A percentile compares a stretch with the other conserved stretches of the same genome.
Evolutionary conservation across 768 basidiomycete species (phyloP).

Genomic region (Mycena epipterygia): DNA sequence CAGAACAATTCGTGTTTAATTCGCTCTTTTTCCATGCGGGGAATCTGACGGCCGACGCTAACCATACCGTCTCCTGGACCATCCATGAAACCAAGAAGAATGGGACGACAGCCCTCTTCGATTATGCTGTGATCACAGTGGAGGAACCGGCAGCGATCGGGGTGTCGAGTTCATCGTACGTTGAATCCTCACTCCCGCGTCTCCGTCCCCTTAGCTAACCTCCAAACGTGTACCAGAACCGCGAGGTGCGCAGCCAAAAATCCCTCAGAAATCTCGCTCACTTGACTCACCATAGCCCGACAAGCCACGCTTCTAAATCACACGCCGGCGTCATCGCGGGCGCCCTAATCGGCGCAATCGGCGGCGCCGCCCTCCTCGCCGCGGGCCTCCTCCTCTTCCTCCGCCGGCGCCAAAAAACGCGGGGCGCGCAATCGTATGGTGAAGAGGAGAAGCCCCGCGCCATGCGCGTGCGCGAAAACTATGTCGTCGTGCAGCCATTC

Average conservation of each 20-base stretch:
- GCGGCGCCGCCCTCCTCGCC: not conserved
- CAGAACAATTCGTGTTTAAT: conserved; percentile 25
- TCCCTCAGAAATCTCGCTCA: too few relatives aligned
- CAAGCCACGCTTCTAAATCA: not conserved
- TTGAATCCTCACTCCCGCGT: not conserved
- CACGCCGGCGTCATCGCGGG: not conserved
- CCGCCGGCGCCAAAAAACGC: not conserved
- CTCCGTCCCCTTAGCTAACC: not conserved
- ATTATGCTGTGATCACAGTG: conserved; percentile 28
- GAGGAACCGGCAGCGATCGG: not conserved
- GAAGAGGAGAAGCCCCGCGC: not conserved
- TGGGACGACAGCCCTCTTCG: conserved; percentile 24
- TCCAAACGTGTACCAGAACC: too few relatives aligned
- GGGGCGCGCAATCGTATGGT: not conserved
- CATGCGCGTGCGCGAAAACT: not conserved
- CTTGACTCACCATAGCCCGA: too few relatives aligned
- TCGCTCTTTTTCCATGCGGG: conserved; percentile 22
- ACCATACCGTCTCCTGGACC: conserved; percentile 30
- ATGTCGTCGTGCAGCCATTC: not conserved
- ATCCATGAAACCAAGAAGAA: conserved; percentile 22
- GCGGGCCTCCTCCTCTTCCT: not conserved
- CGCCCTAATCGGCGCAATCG: not conserved
- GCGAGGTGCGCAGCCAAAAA: too few relatives aligned
- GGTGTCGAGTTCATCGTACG: not conserved
- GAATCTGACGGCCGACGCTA: not conserved